Base-by-base conservation (phyloP, 805 yeast genomes). In the Candida ascalaphidarum region DNA sequence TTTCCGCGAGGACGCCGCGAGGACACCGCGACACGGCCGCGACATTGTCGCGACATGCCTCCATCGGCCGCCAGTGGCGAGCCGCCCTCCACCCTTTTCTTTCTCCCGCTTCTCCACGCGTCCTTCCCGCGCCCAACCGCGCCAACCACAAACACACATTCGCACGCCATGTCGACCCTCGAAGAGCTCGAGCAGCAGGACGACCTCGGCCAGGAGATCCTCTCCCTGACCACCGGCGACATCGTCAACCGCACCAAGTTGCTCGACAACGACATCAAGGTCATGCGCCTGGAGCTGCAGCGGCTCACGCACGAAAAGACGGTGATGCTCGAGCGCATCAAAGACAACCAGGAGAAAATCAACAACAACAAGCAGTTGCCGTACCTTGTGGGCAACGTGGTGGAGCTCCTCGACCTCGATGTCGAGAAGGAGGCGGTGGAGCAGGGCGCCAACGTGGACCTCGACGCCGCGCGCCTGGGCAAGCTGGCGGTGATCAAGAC, bases 401-500 rank as follows among this genome's bases (percentile, higher is more conserved):
- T 92, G 19, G 99, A 92, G 58, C 65, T 92, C 34, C 70, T 92
- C 48, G 94, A 92, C 49, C 73, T 92, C 55, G 80, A 78, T 41
- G 86, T 83, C 8, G 89, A 85, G 36, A 80, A 76, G 37, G 83
- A 78, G 33, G 92, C 89, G 16, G 64, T 68, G 14, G 85, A 81
- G 37, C 95, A 92, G 54, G 97, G 97, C 21, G 96, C 97, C 33
- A 89, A 88, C 48, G 81, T 86, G 26, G 96, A 92, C 56, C 63
- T 84, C 43, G 96, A 92, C 50, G 82, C 96, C 26, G 72, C 94
- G 9, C 77, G 95, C 37, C 74, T 74, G 24, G 97, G 98, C 5
- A 86, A 89, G 58, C 85, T 95, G n/a, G 99, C 99, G 1, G 98
- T 92, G 21, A 83, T 92, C 37, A 92, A 92, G 58, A 92, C 99